phyloP scores from a whole-genome alignment of 2,329 filamentous ascomycete species.

The Ceratocystis cacaofunesta region DNA sequence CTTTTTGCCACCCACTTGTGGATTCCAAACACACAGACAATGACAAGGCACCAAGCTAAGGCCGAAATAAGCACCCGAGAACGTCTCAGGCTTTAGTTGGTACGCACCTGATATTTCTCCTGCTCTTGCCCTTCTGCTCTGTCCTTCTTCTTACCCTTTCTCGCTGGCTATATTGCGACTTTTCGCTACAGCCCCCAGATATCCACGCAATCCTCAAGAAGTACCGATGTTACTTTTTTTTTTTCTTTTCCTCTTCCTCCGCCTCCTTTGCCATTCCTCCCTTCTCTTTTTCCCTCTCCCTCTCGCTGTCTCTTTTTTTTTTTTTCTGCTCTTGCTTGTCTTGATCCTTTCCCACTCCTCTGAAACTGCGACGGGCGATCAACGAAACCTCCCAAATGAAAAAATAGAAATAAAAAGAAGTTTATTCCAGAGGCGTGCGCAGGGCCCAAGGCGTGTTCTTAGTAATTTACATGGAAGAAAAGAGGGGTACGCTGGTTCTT shows the following conservation, averaged over 20 bases:
- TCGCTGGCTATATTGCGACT: not conserved
- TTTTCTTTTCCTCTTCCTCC: not conserved
- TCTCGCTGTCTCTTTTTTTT: not conserved
- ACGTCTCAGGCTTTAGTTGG: not conserved
- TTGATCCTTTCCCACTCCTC: slow-evolving; percentile 2
- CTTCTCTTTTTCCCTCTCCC: not conserved
- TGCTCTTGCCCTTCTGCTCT: not conserved
- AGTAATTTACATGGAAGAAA: not conserved
- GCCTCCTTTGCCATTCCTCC: not conserved
- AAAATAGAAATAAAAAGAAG: not conserved
- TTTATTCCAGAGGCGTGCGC: not conserved
- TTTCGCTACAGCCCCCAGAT: not conserved
- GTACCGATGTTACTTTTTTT: not conserved
- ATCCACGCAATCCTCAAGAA: not conserved
- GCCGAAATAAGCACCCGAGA: slow-evolving; percentile 5
- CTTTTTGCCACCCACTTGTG: not conserved
- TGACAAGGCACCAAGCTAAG: slow-evolving; percentile 5
- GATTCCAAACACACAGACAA: not conserved
- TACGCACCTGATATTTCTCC: not conserved
- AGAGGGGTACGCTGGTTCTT: not conserved
- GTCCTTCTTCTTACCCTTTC: not conserved
- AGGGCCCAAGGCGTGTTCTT: not conserved
- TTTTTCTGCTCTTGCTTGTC: not conserved
- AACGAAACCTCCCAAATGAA: not conserved
- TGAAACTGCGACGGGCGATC: not conserved